Base-by-base conservation (phyloP, 2,329 filamentous ascomycete genomes). In the Ophiostoma ips region DNA sequence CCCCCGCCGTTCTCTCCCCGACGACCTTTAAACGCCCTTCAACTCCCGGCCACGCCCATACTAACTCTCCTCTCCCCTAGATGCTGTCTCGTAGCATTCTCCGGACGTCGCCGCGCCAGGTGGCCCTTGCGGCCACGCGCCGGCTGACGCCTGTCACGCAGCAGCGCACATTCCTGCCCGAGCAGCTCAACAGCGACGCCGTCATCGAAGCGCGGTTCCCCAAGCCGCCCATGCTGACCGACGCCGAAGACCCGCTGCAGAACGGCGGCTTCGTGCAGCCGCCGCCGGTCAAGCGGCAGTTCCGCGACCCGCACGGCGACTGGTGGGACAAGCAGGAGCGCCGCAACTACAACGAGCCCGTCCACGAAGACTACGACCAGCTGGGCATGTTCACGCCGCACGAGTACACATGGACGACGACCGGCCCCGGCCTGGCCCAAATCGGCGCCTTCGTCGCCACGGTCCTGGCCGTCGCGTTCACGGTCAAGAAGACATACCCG, bases 311-410 rank as follows among this genome's bases (percentile, higher is more conserved):
- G 34, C 79, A 96, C 65, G 90, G 69, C 63, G 82, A 87, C 63
- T 98, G 88, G 87, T 96, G 88, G 87, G 90, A 98, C 69, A 84
- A 88, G 67, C 92, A 98, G 71, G 92, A 96, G 68, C 83, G 89
- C 64, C 81, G 92, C 62, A 96, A 98, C 75, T 96, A 86, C 65
- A 89, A 89, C 67, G 94, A 98, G 68, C 87, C 90, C 12, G 80
- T 94, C 48, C 90, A 98, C 67, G 94, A 98, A 68, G 92, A 98
- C 67, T 84, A 95, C 67, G 94, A 98, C 65, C 76, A 88, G 52
- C 74, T 96, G 52, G 89, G 88, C 59, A 83, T 95, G 56, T 90
- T 98, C 69, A 84, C 86, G 47, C 80, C 87, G 2, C 81, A 92
- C 65, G 83, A 89, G 61, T 96, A 98, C 71, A 92, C 81, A 50